Base-by-base conservation (phyloP, 2,329 filamentous ascomycete species). In the Didymella glomerata region DNA sequence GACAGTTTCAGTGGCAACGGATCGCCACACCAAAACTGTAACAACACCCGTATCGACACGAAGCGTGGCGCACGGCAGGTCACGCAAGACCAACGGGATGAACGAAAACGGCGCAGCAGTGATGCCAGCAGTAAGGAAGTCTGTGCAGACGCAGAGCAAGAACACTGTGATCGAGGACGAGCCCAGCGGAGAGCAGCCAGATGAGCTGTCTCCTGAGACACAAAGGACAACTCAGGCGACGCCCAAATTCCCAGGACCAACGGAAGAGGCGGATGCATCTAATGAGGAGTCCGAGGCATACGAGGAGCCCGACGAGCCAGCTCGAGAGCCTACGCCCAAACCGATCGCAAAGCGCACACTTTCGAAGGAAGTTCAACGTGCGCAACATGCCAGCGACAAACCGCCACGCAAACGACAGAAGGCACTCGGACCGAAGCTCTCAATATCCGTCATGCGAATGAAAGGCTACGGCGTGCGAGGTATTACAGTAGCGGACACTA, bases 401-500 rank as follows among this genome's bases (percentile, higher is more conserved):
- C 72, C 71, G 32, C 64, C 64, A 16, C 65, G 62, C 30, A 75
- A 73, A 48, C 73, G 72, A 13, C 68, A 67, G 30, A 74, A 72
- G 20, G 62, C 64, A 42, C 45, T 62, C 16, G 76, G 67, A n/a
- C 67, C 64, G 27, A 73, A 70, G 69, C 62, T 68, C 61, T 71
- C 52, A 55, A 77, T 54, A 60, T 72, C 59, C 61, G 67, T 66
- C 67, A 76, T 77, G 78, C 70, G 74, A 76, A 60, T 80, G 75
- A 66, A 80, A 73, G 69, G 70, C 16, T 66, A 69, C 14, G 62
- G 66, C 0, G 67, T 76, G 5, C 68, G 67, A 36, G 71, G 71
- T 20, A 79, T 84, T 55, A 85, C 84, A 53, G 78, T 79, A 1
- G 82, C 82, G 38, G 83, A 85, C 55, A 83, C 84, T 2, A 78